Evolutionary conservation across 2,329 filamentous ascomycete species (phyloP), one percentile per base, ranked within the genome.

Genomic region (Aureobasidium uvarum): DNA sequence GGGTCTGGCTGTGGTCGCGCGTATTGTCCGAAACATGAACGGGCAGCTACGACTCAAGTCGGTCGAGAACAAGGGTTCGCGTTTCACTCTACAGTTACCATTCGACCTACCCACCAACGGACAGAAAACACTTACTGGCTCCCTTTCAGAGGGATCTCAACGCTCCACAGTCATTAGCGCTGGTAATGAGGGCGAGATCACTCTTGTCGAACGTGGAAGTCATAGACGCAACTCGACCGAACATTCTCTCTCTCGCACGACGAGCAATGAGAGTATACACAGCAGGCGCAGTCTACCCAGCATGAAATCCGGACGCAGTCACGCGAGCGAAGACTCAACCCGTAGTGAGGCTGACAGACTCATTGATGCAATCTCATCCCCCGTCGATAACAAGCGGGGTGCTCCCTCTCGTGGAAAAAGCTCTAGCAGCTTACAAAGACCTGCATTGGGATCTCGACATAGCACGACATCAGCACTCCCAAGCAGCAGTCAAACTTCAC

Each of bases 1-100:
- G 11, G 93, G 92, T 0, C 81, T 96, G n/a, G 92, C 92, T 0
- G 83, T 96, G 14, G 92, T 96, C n/a, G 90, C 91, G 18, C 86
- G 92, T 43, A 91, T 92, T 41, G 83, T 96, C 38, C 85, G 88
- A n/a, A 96, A 92, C 72, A 95, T 96, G 90, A 89, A 94, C 66
- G 93, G 92, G 0, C 92, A 96, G 72, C 77, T 96, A 36, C 86
- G 91, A 1, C 78, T 96, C 1, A 94, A 92, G 71, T 96, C 92
- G 0, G 91, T 95, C 71, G 84, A 89, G 73, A 89, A 89, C 1
- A 90, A 89, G 70, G 92, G 93, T 0, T 93, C 92, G 20, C 84
- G 90, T 62, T 96, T 96, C 69, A 86, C 92, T 23, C 85, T 96
- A 28, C 86, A 91, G 68, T 79, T 96, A 36, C 89, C 89, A 0